phyloP scores from a whole-genome alignment of 2,329 filamentous ascomycete species.

The Coleophoma crateriformis region DNA sequence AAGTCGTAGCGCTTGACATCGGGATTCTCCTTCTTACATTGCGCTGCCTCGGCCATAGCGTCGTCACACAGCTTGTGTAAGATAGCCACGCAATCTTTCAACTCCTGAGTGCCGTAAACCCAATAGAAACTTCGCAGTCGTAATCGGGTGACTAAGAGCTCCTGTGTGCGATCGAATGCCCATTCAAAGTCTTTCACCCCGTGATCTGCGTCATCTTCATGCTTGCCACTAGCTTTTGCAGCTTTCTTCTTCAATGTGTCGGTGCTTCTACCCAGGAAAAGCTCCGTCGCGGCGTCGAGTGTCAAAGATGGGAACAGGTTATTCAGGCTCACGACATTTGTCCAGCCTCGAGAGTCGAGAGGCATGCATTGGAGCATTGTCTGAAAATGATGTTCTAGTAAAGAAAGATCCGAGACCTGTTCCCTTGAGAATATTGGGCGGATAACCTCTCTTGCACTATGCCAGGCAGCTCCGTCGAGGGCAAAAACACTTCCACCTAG shows the following conservation, averaged over 20 bases:
- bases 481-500: conserved; percentile 50
- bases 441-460: conserved; percentile 29
- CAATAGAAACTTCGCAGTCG: not conserved
- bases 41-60: not conserved
- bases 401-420: conserved; percentile 35
- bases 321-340: conserved; percentile 51
- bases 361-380: too few relatives aligned
- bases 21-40: not conserved
- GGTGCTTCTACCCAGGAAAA: conserved; percentile 51
- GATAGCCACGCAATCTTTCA: not conserved
- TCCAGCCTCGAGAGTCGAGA: not conserved
- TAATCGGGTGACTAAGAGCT: not conserved
- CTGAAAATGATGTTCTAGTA: conserved; percentile 34
- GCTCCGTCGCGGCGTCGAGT: conserved; percentile 26
- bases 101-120: not conserved
- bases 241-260: conserved; percentile 9
- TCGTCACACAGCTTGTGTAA: not conserved
- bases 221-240: not conserved
- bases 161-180: not conserved
- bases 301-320: conserved; percentile 45
- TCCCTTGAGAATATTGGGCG: conserved; percentile 33
- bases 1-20: conserved; percentile 31
- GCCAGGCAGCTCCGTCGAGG: conserved; percentile 41
- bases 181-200: not conserved
- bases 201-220: not conserved